Evolutionary conservation across 257 asterid genomes (phyloP), one percentile per base, ranked within the genome.

Genomic region (Schizonepeta tenuifolia): DNA sequence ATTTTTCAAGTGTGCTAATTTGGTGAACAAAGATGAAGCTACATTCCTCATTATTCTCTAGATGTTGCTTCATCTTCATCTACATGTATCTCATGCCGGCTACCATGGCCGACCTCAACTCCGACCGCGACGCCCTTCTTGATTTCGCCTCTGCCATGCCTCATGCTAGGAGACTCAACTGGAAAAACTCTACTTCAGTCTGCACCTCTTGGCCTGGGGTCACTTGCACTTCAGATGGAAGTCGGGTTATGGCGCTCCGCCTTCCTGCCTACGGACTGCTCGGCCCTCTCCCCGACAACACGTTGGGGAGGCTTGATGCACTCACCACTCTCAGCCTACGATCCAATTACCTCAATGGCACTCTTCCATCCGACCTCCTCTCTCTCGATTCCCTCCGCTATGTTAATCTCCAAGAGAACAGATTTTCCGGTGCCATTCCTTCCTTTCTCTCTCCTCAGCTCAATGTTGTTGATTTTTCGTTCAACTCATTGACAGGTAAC

Each of bases 161-260:
- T 14, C 94, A 86, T 69, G 81, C 73, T 31, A 82, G 87, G 59
- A 78, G 63, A 18, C 87, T 89, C 73, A 83, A 82, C 71, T 89
- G 96, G 96, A 76, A 57, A 46, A 73, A 77, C 58, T 47, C 72
- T 18, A 60, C 94, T 9, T 82, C 80, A 41, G 50, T 89, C 4
- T 91, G 97, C 88, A 74, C 24, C 5, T 68, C 88, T 14, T 89
- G 96, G 96, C 36, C 72, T 1, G 97, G 97, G 6, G 86, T 89
- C 80, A 65, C 88, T 10, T 91, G 97, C 86, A 71, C 79, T 40
- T 28, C 82, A 1, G 75, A 84, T 11, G 78, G 67, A 1, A 43
- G 64, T 41, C 92, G 87, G 47, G 97, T 89, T 0, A 64, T 77
- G 47, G 77, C 82, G 26, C 90, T 91, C 59, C 89, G 93, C 46